Conservation (phyloP, 2,329 filamentous ascomycete genomes). For the Fusarium virguliforme region DNA sequence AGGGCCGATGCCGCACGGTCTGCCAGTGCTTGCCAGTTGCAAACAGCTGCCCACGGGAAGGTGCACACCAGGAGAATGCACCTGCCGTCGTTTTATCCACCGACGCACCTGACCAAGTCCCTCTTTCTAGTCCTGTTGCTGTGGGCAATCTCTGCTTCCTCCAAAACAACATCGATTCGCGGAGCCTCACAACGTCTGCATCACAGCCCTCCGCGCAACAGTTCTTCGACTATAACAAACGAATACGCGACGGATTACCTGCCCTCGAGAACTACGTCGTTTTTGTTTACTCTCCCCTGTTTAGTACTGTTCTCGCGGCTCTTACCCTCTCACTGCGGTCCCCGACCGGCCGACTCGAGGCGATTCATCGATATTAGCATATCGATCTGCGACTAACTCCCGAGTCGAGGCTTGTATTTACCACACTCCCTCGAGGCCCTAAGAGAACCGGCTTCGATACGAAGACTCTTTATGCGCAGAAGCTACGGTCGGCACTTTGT, state of each 20-base stretch:
- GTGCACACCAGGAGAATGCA: slow-evolving; percentile 7
- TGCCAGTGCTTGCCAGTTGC: slow-evolving; percentile 17
- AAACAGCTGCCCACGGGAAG: slow-evolving; percentile 22
- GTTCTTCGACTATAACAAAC: no score
- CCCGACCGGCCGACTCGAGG: not conserved
- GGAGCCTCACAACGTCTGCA: no score
- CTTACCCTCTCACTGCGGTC: not conserved
- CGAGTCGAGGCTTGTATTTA: not conserved
- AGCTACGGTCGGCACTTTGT: no score
- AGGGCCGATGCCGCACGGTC: not conserved
- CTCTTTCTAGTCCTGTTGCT: not conserved
- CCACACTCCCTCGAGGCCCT: not conserved
- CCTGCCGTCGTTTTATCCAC: not conserved
- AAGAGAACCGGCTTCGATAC: not conserved
- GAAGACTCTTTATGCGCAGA: not conserved
- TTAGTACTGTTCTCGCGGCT: not conserved
- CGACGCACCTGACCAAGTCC: not conserved
- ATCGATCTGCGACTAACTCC: not conserved
- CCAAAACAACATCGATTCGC: not conserved
- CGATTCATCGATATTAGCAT: not conserved
- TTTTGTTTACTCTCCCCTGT: no score
- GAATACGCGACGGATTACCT: no score
- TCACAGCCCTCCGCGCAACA: no score
- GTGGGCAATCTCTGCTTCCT: not conserved
- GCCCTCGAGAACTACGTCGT: not conserved